Conservation (phyloP, 1,284 basidiomycete genomes). For the Sutorius eximius region DNA sequence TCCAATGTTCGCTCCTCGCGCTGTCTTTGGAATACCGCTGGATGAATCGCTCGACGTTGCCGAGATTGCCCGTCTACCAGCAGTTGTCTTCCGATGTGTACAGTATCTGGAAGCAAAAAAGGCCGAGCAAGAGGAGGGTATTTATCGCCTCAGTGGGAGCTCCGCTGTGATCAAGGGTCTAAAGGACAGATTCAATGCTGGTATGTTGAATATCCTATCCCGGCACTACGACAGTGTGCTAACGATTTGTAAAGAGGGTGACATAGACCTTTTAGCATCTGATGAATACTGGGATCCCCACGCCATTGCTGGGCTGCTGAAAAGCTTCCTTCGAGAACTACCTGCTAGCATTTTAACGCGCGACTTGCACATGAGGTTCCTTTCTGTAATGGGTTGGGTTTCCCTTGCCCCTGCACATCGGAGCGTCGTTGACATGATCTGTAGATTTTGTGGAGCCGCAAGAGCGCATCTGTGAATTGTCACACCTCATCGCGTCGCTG, state of each 20-base stretch:
- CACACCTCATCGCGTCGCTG: slow-evolving; percentile 81
- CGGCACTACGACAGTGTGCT: slow-evolving; percentile 9
- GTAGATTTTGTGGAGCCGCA: slow-evolving; percentile 85
- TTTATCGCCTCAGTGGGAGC: slow-evolving; percentile 92
- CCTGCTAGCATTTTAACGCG: slow-evolving; percentile 90
- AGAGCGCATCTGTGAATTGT: slow-evolving; percentile 86
- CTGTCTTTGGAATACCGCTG: slow-evolving; percentile 89
- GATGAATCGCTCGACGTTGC: slow-evolving; percentile 88
- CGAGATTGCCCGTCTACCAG: slow-evolving; percentile 87
- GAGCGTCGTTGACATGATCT: slow-evolving; percentile 10
- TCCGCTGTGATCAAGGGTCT: slow-evolving; percentile 92
- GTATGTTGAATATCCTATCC: slow-evolving; percentile 42
- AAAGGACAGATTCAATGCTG: slow-evolving; percentile 89
- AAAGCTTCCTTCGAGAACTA: slow-evolving; percentile 87
- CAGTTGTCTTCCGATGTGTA: slow-evolving; percentile 93
- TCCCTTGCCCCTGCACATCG: slow-evolving; percentile 2
- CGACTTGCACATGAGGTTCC: slow-evolving; percentile 84
- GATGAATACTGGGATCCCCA: slow-evolving; percentile 95
- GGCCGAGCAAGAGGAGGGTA: slow-evolving; percentile 95
- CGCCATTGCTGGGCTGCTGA: slow-evolving; percentile 90
- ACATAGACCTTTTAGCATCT: slow-evolving; percentile 80
- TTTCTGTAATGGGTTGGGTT: slow-evolving; percentile 82
- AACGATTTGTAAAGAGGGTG: slow-evolving; percentile 65
- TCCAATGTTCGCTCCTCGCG: slow-evolving; percentile 54
- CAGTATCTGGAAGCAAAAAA: slow-evolving; percentile 88